Base-by-base conservation (phyloP, 2,329 filamentous ascomycete genomes). In the Boeremia lycopersici region DNA sequence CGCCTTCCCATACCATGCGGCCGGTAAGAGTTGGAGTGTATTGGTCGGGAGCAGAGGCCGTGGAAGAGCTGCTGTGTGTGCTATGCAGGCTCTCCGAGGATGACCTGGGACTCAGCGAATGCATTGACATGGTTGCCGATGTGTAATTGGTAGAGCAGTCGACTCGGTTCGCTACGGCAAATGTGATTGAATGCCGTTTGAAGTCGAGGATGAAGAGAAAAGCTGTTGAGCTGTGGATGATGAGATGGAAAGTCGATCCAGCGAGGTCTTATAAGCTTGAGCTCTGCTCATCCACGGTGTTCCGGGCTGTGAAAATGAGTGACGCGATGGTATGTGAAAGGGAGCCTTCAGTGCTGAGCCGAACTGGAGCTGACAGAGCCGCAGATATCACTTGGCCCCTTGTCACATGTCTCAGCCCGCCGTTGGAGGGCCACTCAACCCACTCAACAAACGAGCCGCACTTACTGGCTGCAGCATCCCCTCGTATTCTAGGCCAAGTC, bases 1-100 rank as follows among this genome's bases (percentile, higher is more conserved):
- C 44, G 15, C 66, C 66, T 56, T 65, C 42, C 72, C 72, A 75
- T n/a, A 66, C 69, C 70, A 71, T 73, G 6, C 66, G 66, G 23
- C 72, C 69, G 9, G 46, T 41, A n/a, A 72, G 56, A 12, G 64
- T 56, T 15, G 69, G 68, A 1, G 67, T 58, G 17, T 74, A 67
- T 30, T 61, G 62, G 42, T 74, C 71, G 10, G 72, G 72, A 34
- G 57, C 56, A 4, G 68, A 69, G 33, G 50, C 46, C 6, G 56
- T 41, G 7, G 69, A 71, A 19, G 58, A 60, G 42, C 50, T 62
- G 49, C 69, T 71, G 33, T 64, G 67, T 49, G 74, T 62, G 51
- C 69, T 71, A 33, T 64, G 67, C 51, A 74, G 56, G 56, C 69
- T 72, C 40, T 71, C 70, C 17, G 60, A 56, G 7, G 72, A 75